Percentiles rank a stretch among this genome's conserved stretches.
Conservation (phyloP, 2,329 filamentous ascomycete genomes). For the Cordyceps cateniannulata region DNA sequence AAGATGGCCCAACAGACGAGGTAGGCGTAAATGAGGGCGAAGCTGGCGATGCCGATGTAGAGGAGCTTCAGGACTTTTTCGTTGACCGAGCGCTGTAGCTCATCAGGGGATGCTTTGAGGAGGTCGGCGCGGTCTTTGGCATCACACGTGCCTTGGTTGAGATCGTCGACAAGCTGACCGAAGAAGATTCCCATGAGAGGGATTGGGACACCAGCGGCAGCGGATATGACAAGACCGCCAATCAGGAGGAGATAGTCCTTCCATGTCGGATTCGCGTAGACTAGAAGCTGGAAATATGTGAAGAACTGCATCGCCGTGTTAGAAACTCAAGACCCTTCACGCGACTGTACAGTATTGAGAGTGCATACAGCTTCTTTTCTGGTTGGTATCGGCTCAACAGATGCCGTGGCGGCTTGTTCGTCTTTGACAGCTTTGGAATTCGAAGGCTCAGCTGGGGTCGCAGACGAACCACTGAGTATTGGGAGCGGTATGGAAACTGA, state of each 20-base stretch:
- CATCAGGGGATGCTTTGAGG: conserved; percentile 14
- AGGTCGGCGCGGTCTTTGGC: conserved; percentile 18
- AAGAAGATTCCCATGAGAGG: conserved; percentile 60
- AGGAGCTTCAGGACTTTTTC: conserved; percentile 54
- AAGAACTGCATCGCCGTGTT: conserved; percentile 22
- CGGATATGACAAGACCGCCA: conserved; percentile 38
- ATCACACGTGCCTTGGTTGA: conserved; percentile 51
- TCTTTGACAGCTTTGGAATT: not conserved
- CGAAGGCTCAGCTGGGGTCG: not conserved
- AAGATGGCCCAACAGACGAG: conserved; percentile 58
- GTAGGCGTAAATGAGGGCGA: conserved; percentile 58
- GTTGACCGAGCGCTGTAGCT: conserved; percentile 41
- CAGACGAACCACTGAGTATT: conserved; percentile 8
- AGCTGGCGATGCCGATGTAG: conserved; percentile 57
- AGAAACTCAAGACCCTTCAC: not conserved
- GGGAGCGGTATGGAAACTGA: not conserved
- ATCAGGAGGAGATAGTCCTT: conserved; percentile 37
- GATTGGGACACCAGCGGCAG: conserved; percentile 55
- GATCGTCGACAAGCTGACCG: conserved; percentile 54
- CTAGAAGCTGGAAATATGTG: conserved; percentile 38
- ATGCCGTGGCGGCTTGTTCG: not conserved
- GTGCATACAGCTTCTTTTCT: conserved; percentile 5
- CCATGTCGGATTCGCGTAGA: conserved; percentile 38
- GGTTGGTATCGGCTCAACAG: not conserved
- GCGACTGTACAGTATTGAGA: not conserved